Evolutionary conservation across 2,329 filamentous ascomycete genomes (phyloP).

Genomic region (Aspergillus spinulosporus): DNA sequence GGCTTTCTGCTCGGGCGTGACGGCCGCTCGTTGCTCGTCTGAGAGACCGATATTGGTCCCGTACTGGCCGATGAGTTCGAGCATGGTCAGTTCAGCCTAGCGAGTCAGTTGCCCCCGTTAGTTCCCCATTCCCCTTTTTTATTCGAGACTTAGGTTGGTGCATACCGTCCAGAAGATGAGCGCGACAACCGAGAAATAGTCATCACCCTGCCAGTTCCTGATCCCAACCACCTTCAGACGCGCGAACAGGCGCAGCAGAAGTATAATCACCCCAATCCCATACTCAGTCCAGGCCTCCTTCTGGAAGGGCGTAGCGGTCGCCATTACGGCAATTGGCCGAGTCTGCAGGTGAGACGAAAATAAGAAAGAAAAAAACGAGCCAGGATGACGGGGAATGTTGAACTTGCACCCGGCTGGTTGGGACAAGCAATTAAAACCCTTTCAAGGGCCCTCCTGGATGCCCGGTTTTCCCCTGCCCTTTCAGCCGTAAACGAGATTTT

Average conservation of each 20-base stretch:
- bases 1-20: conserved; percentile 33
- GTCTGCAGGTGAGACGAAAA: background rate
- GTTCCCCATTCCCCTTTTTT: background rate
- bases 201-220: conserved; percentile 47
- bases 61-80: conserved; percentile 26
- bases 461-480: no score
- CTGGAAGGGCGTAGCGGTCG: conserved; percentile 41
- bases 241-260: conserved; percentile 44
- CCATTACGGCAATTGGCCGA: background rate
- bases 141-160: background rate
- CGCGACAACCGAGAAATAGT: conserved; percentile 42
- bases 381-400: no score
- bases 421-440: no score
- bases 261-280: conserved; percentile 39
- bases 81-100: conserved; percentile 23
- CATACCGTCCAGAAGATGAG: conserved; percentile 43
- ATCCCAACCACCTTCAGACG: conserved; percentile 43
- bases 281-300: conserved; percentile 51
- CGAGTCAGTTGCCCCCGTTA: background rate
- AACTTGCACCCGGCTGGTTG: no score
- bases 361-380: no score
- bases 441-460: no score
- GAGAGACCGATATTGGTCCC: conserved; percentile 45
- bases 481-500: no score
- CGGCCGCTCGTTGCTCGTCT: conserved; percentile 31